Evolutionary conservation across 2,329 filamentous ascomycete species (phyloP).

Genomic region (Colletotrichum cuscutae): DNA sequence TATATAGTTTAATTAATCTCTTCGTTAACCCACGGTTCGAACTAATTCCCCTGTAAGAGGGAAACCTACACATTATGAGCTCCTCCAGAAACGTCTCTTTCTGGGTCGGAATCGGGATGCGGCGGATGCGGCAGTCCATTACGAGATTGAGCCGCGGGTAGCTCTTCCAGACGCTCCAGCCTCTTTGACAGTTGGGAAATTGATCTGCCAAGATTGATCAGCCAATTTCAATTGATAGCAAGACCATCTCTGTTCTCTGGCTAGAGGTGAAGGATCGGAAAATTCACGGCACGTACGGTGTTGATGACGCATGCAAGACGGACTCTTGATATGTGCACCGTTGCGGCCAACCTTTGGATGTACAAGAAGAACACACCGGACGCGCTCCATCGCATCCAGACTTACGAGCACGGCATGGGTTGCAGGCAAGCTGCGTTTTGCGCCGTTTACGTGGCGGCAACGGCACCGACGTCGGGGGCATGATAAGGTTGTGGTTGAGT

Average conservation of each 20-base stretch:
- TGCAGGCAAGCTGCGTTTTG: conserved; percentile 15
- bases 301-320: conserved; percentile 1
- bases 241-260: fast-evolving
- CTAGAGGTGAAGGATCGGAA: not conserved
- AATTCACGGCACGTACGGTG: not conserved
- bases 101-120: not conserved
- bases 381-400: conserved; percentile 23
- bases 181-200: not conserved
- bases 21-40: too few relatives aligned
- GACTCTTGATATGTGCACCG: conserved; percentile 19
- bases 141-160: not conserved
- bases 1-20: too few relatives aligned
- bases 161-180: not conserved
- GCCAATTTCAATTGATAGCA: fast-evolving
- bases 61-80: too few relatives aligned
- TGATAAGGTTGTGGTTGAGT: not conserved
- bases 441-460: conserved; percentile 14
- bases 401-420: conserved; percentile 16
- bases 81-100: too few relatives aligned
- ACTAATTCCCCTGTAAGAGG: too few relatives aligned
- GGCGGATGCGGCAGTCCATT: not conserved
- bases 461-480: not conserved
- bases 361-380: conserved; percentile 8
- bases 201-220: not conserved
- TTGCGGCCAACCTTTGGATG: not conserved